Percentiles rank a stretch among this genome's conserved stretches.
Evolutionary conservation across 2,329 filamentous ascomycete genomes (phyloP).

Genomic region (Ascosphaera aggregata): DNA sequence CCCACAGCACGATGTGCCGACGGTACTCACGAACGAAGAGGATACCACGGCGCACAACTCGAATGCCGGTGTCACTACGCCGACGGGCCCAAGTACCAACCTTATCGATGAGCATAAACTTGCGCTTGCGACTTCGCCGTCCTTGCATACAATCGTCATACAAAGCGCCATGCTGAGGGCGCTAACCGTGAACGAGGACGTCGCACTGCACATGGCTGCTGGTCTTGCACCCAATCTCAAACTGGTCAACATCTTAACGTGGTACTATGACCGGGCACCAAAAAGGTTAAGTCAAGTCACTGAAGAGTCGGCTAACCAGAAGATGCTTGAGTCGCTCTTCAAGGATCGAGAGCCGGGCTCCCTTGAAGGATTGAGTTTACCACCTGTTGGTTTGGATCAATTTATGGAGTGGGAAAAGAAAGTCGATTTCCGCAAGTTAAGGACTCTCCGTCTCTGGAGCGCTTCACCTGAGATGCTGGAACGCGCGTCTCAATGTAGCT

Average conservation of each 20-base stretch:
- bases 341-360: background rate
- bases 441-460: background rate
- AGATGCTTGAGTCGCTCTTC: background rate
- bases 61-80: background rate
- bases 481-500: background rate
- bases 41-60: background rate
- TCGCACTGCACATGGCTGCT: background rate
- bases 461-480: background rate
- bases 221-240: background rate
- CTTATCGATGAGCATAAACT: background rate
- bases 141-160: background rate
- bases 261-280: background rate
- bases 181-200: background rate
- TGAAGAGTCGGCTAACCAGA: background rate
- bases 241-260: background rate
- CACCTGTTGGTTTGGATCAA: background rate
- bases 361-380: background rate
- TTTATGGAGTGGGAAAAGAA: background rate
- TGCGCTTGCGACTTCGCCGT: background rate
- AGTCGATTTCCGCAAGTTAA: background rate
- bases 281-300: background rate
- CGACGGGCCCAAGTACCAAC: background rate
- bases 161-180: background rate
- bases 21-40: background rate
- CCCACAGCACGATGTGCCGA: background rate